phyloP scores from a whole-genome alignment of 2,329 filamentous ascomycete genomes.

The Pestalotiopsis sp. region DNA sequence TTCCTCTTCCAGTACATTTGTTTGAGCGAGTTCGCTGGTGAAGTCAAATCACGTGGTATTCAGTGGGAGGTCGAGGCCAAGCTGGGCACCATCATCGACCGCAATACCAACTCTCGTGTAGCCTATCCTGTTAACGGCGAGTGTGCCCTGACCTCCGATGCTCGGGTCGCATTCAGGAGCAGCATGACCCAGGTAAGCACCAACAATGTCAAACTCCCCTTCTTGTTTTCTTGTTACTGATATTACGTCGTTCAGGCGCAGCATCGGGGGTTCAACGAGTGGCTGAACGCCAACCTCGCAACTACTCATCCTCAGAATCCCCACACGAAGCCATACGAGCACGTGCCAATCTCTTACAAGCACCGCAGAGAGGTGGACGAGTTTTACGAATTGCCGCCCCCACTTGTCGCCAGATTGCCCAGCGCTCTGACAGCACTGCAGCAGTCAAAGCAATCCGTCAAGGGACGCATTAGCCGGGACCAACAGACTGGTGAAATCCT shows the following conservation, averaged over 20 bases:
- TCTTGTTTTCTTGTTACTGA: not conserved
- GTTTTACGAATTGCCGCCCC: slow-evolving; percentile 75
- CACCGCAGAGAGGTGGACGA: slow-evolving; percentile 83
- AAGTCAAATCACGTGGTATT: slow-evolving; percentile 65
- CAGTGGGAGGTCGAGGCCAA: slow-evolving; percentile 95
- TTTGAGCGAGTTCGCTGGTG: slow-evolving; percentile 64
- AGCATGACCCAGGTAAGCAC: slow-evolving; percentile 82
- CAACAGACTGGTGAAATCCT: slow-evolving; percentile 70
- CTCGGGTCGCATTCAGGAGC: slow-evolving; percentile 74
- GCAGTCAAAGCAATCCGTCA: slow-evolving; percentile 57
- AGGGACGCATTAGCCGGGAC: slow-evolving; percentile 77
- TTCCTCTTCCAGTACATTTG: slow-evolving; percentile 78
- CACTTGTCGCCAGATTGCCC: slow-evolving; percentile 63
- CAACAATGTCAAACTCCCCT: not conserved
- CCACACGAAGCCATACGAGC: slow-evolving; percentile 32
- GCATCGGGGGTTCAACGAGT: slow-evolving; percentile 82
- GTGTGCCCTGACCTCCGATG: slow-evolving; percentile 65
- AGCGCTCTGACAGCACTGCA: slow-evolving; percentile 65
- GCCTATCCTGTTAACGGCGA: slow-evolving; percentile 70
- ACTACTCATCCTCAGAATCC: slow-evolving; percentile 60
- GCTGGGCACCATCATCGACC: slow-evolving; percentile 78
- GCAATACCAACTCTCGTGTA: slow-evolving; percentile 70
- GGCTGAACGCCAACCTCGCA: slow-evolving; percentile 71
- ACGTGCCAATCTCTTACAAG: slow-evolving; percentile 74
- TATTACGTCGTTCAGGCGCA: slow-evolving; percentile 58